Conservation (phyloP, 164 flowering plant species). For the Chloranthus sessilifolius region DNA sequence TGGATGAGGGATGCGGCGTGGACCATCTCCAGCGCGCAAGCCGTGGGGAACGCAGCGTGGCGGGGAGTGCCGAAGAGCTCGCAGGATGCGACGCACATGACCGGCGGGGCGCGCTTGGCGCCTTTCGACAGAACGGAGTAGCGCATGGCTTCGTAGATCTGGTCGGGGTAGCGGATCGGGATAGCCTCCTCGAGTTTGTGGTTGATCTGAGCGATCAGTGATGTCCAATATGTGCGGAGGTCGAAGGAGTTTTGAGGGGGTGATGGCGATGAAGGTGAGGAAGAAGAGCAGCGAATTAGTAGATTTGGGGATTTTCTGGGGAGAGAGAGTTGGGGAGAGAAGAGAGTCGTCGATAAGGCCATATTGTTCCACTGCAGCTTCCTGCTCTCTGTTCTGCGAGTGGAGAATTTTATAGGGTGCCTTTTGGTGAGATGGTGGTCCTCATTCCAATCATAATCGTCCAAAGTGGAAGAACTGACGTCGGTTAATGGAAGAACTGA, state of each 20-base stretch:
- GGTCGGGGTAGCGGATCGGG: constrained; percentile 13
- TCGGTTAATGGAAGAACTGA: too few species aligned
- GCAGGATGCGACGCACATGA: constrained; percentile 16
- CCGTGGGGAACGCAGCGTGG: constrained; percentile 87
- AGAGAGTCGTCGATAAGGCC: too few species aligned
- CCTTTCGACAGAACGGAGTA: constrained; percentile 16
- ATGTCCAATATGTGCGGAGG: constrained; percentile 15
- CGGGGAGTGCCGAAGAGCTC: constrained; percentile 74
- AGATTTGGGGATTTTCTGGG: too few species aligned
- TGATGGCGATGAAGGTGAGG: not conserved
- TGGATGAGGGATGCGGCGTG: constrained; percentile 87
- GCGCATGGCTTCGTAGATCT: constrained; percentile 18
- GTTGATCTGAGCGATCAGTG: constrained; percentile 14
- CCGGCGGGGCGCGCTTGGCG: constrained; percentile 18
- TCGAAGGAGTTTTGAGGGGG: constrained; percentile 6
- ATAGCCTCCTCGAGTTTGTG: constrained; percentile 10
- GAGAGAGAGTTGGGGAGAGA: too few species aligned
- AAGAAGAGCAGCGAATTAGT: too few species aligned
- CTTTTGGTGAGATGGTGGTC: too few species aligned
- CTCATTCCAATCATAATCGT: too few species aligned
- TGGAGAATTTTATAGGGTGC: too few species aligned
- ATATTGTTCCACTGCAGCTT: too few species aligned
- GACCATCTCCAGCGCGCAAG: constrained; percentile 96
- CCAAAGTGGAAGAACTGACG: too few species aligned
- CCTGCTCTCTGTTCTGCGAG: too few species aligned